phyloP scores from a whole-genome alignment of 352 stramenopile genomes.

The Phytophthora boehmeriae region DNA sequence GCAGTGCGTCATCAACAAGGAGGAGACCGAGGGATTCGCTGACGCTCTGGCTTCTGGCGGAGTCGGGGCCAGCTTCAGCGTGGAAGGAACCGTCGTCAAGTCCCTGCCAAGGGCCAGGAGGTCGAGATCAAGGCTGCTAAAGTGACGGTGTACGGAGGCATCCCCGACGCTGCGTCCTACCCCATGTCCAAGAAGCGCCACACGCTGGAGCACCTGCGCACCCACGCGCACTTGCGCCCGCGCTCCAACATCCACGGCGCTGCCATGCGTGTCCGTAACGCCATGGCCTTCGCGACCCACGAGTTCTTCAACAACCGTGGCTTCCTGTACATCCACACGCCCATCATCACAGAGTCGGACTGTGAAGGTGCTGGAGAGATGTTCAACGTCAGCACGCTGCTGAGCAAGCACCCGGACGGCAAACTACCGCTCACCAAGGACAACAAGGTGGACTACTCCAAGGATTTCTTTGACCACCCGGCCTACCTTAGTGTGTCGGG shows the following conservation, averaged over 20 bases:
- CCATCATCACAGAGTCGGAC: slow-evolving; percentile 96
- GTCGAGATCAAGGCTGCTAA: slow-evolving; percentile 93
- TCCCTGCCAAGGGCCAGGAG: slow-evolving; percentile 90
- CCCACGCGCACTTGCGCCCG: slow-evolving; percentile 92
- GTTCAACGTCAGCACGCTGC: slow-evolving; percentile 94
- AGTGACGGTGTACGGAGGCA: slow-evolving; percentile 84
- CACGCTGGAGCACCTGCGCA: slow-evolving; percentile 93
- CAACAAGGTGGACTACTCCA: slow-evolving; percentile 87
- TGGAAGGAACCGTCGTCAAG: slow-evolving; percentile 88
- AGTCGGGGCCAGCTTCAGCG: slow-evolving; percentile 84
- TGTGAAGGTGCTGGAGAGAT: slow-evolving; percentile 98
- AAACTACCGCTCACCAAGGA: slow-evolving; percentile 64
- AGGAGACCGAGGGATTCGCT: slow-evolving; percentile 83
- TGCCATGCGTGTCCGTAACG: slow-evolving; percentile 93
- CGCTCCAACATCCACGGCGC: slow-evolving; percentile 92
- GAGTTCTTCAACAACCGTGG: slow-evolving; percentile 93
- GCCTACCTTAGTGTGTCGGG: slow-evolving; percentile 95
- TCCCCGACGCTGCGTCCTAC: slow-evolving; percentile 90
- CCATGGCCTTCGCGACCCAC: slow-evolving; percentile 93
- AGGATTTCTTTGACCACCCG: slow-evolving; percentile 92
- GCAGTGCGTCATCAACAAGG: slow-evolving; percentile 88
- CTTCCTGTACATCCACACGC: slow-evolving; percentile 96
- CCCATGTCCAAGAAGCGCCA: slow-evolving; percentile 94
- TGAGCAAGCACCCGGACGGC: slow-evolving; percentile 82
- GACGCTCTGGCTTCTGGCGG: slow-evolving; percentile 78